These are phyloP conservation scores for Cladosporium sp. DNA, from an alignment of 2,329 filamentous ascomycete species.

Conservation along the genomic window DNA sequence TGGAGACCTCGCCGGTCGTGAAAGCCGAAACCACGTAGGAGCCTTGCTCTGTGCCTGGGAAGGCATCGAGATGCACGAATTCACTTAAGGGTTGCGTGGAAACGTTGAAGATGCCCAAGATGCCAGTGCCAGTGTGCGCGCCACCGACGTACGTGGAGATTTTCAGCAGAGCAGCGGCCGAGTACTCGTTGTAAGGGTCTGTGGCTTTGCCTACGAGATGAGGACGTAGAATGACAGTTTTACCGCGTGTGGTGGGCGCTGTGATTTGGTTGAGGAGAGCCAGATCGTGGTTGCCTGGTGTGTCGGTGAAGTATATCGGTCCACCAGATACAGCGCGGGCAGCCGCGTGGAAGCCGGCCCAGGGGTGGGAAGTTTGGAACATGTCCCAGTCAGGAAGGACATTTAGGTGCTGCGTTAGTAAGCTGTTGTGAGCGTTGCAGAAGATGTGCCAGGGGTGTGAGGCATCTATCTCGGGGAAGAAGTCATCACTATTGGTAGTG, in stretches of 20 bases:
- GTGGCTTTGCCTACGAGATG: constrained; percentile 71
- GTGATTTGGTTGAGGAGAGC: constrained; percentile 78
- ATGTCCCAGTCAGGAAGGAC: constrained; percentile 82
- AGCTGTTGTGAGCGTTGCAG: constrained; percentile 83
- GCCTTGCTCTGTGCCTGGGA: constrained; percentile 66
- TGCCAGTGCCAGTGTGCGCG: constrained; percentile 67
- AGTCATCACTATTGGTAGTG: constrained; percentile 60
- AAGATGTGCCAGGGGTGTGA: constrained; percentile 96
- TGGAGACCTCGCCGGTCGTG: constrained; percentile 62
- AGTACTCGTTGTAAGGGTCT: constrained; percentile 72
- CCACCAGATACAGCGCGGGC: constrained; percentile 87
- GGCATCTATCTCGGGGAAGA: constrained; percentile 77
- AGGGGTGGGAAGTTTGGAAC: constrained; percentile 68
- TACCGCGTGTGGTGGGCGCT: constrained; percentile 67
- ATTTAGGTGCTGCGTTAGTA: constrained; percentile 82
- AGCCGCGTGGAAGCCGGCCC: constrained; percentile 82
- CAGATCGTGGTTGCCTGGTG: constrained; percentile 77
- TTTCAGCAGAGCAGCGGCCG: constrained; percentile 72
- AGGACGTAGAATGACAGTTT: constrained; percentile 79
- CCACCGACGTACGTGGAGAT: constrained; percentile 75
- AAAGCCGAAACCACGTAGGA: constrained; percentile 75
- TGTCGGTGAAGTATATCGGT: constrained; percentile 91
- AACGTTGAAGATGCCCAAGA: constrained; percentile 85
- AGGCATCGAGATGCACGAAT: constrained; percentile 67
- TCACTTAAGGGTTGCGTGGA: constrained; percentile 63